phyloP scores from a whole-genome alignment of 1,139 yeast species.

The Blastobotrys persicus region DNA sequence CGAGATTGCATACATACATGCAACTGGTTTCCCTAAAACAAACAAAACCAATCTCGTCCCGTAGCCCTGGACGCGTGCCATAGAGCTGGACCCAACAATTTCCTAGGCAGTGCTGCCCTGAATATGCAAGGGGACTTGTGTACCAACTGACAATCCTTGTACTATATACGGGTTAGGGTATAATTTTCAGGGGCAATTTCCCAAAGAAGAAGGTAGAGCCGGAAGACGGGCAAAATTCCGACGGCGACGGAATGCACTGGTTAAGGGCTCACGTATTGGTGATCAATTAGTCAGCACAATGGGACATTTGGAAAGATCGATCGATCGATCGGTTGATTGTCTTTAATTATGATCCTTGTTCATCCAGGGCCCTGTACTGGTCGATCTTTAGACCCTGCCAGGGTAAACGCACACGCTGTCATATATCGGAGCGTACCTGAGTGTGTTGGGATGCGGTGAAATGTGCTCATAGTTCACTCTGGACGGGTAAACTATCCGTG shows the following conservation, averaged over 20 bases:
- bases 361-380: too few relatives aligned
- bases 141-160: too few relatives aligned
- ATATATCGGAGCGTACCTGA: too few relatives aligned
- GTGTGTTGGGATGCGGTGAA: too few relatives aligned
- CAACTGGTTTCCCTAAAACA: not conserved
- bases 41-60: not conserved
- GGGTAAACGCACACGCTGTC: too few relatives aligned
- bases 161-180: not conserved
- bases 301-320: not conserved
- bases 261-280: not conserved
- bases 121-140: not conserved
- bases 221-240: not conserved
- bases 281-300: not conserved
- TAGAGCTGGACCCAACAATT: not conserved
- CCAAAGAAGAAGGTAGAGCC: not conserved
- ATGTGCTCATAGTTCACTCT: too few relatives aligned
- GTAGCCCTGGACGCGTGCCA: not conserved
- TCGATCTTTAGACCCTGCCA: too few relatives aligned
- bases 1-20: too few relatives aligned
- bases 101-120: not conserved
- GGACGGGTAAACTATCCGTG: too few relatives aligned
- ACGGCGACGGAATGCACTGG: not conserved
- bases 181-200: not conserved
- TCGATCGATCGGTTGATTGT: not conserved
- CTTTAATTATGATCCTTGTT: too few relatives aligned